phyloP scores from a whole-genome alignment of 2,329 filamentous ascomycete species.

The Phoma sp. region DNA sequence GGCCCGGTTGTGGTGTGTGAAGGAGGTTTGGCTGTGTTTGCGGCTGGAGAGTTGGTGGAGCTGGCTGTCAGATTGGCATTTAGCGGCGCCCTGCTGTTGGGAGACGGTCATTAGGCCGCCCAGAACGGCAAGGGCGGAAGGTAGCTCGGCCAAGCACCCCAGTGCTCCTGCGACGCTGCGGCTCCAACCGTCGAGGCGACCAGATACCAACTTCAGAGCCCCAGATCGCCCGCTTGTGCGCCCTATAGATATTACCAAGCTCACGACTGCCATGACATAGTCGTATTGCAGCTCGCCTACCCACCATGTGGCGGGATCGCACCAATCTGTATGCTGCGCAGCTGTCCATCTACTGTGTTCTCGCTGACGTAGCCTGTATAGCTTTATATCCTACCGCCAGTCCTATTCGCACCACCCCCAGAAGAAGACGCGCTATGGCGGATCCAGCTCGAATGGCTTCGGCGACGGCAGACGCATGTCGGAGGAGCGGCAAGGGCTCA shows the following conservation, averaged over 20 bases:
- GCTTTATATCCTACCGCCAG: slow-evolving; percentile 98
- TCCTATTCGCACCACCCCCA: slow-evolving; percentile 95
- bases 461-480: slow-evolving; percentile 54
- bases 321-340: slow-evolving; percentile 82
- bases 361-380: slow-evolving; percentile 56
- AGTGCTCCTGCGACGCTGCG: slow-evolving; percentile 13
- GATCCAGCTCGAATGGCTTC: slow-evolving; percentile 63
- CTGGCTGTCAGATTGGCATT: slow-evolving; percentile 27
- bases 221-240: slow-evolving; percentile 4
- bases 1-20: slow-evolving; percentile 25
- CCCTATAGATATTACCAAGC: slow-evolving; percentile 4
- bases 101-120: slow-evolving; percentile 24
- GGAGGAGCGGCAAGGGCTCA: slow-evolving; percentile 80
- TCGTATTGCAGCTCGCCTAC: slow-evolving; percentile 32
- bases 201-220: slow-evolving; percentile 1
- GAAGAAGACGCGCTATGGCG: slow-evolving; percentile 74
- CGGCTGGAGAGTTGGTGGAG: slow-evolving; percentile 38
- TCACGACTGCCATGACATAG: slow-evolving; percentile 41
- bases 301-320: slow-evolving; percentile 94
- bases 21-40: slow-evolving; percentile 34
- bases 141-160: slow-evolving; percentile 6
- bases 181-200: slow-evolving; percentile 14
- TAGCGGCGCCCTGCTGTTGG: slow-evolving; percentile 28
- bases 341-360: slow-evolving; percentile 21
- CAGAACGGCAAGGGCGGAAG: slow-evolving; percentile 21